Base-by-base conservation (phyloP, 352 stramenopile species). In the Globisporangium alternatum region DNA sequence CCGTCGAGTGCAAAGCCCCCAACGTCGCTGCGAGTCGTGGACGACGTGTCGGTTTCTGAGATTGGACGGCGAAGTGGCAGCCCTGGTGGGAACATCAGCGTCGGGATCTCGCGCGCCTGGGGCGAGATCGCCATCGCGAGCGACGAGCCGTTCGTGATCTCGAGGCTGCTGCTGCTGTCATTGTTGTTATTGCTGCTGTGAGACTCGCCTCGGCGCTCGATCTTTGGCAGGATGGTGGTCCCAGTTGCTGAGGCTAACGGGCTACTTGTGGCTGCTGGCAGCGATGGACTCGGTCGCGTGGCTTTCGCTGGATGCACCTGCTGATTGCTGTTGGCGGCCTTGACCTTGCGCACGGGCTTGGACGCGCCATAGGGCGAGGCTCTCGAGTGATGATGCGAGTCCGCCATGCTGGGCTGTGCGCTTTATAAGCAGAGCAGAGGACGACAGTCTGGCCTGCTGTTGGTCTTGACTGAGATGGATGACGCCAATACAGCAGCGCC, bases 221-320 rank as follows among this genome's bases (percentile, higher is more conserved):
- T 83, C 54, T 57, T 64, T 6, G 77, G 75, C 30, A 86, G 62
- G 22, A 83, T 58, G 0, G 75, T 80, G 0, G 75, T 80, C 5
- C 52, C n/a, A 25, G 56, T 54, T 13, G 41, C 33, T n/a, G 41
- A 3, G 21, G 58, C n/a, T 31, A 8, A 12, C 33, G 57, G 6
- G 21, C 37, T 19, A 30, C 17, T 55, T 37, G 37, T 43, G 17
- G 69, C 55, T 25, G 62, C 55, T 25, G 62, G 54, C 25, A 28
- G 25, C 28, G 53, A 25, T 9, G 62, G 31, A 9, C 66, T 70
- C 43, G 76, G 71, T 53, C 79, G 80, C 35, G 69, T 76, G 21
- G 66, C 51, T 9, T 31, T 66, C 15, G 37, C 8, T 30, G 21
- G 52, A 44, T 22, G 30, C 5, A n/a, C 31, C 31, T 57, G 19